A percentile compares a stretch with the other conserved stretches of the same genome.
phyloP scores from a whole-genome alignment of 495 filamentous ascomycete genomes.

The Tuber borchii region DNA sequence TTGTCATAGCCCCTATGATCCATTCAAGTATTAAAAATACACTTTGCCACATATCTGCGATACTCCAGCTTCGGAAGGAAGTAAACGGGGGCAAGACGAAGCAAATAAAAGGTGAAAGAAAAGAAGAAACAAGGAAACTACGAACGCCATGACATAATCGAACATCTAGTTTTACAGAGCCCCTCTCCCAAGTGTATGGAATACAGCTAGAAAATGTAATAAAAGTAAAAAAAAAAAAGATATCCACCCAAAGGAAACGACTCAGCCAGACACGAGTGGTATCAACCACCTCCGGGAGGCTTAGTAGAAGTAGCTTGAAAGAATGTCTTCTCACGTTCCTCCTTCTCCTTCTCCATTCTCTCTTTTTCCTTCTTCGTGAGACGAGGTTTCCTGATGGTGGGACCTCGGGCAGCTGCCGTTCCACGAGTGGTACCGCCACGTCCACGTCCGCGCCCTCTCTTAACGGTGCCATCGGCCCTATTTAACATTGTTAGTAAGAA shows the following conservation, averaged over 20 bases:
- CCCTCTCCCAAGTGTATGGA: constrained; percentile 9
- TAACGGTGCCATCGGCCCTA: constrained; percentile 69
- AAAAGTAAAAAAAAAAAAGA: constrained; percentile 16
- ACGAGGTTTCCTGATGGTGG: constrained; percentile 69
- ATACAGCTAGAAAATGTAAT: constrained; percentile 11
- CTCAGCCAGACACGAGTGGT: neutral
- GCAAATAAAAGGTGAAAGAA: constrained; percentile 45
- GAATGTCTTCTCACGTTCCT: constrained; percentile 52
- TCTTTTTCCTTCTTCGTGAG: constrained; percentile 67
- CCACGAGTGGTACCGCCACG: constrained; percentile 62
- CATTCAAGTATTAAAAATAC: constrained; percentile 1
- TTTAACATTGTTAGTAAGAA: constrained; percentile 39
- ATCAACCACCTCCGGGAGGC: constrained; percentile 13
- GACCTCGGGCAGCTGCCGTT: constrained; percentile 69
- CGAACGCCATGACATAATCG: constrained; percentile 31
- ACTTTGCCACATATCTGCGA: neutral
- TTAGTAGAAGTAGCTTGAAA: constrained; percentile 23
- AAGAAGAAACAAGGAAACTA: constrained; percentile 20
- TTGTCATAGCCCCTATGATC: neutral
- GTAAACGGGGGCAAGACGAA: constrained; percentile 26
- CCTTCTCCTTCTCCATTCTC: constrained; percentile 63
- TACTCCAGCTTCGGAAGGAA: neutral
- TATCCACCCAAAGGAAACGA: constrained; percentile 12
- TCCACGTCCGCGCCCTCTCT: constrained; percentile 52
- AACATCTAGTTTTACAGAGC: constrained; percentile 37